Evolutionary conservation across 2,329 filamentous ascomycete species (phyloP).

Genomic region (Fusarium torulosum): DNA sequence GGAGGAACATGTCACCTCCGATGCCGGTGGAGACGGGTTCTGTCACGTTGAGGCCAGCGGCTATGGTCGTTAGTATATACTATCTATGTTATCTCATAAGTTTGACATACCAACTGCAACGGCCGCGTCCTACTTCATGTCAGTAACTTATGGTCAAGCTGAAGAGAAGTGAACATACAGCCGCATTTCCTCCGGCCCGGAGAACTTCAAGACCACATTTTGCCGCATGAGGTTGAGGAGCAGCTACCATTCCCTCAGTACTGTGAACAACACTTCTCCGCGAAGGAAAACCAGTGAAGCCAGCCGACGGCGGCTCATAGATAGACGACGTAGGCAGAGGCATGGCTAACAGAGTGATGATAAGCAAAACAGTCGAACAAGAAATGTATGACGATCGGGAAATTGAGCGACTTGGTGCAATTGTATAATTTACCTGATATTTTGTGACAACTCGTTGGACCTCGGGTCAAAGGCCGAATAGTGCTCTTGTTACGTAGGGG

Average conservation of each 20-base stretch:
- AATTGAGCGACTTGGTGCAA: no score
- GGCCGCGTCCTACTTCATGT: constrained; percentile 80
- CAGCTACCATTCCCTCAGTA: constrained; percentile 90
- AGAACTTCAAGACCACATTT: constrained; percentile 88
- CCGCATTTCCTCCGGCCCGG: constrained; percentile 91
- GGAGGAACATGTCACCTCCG: constrained; percentile 96
- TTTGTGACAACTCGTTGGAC: background rate
- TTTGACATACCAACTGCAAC: constrained; percentile 80
- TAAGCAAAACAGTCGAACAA: background rate
- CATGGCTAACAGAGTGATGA: constrained; percentile 52
- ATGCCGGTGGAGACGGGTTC: constrained; percentile 95
- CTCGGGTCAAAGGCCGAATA: constrained; percentile 25
- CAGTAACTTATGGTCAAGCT: constrained; percentile 1
- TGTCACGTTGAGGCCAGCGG: constrained; percentile 91
- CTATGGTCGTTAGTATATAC: constrained; percentile 56
- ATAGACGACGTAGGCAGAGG: constrained; percentile 62
- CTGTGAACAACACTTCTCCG: constrained; percentile 93
- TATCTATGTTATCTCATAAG: accelerated
- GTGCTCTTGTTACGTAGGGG: constrained; percentile 20
- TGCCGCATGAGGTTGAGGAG: constrained; percentile 88
- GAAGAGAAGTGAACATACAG: constrained; percentile 67
- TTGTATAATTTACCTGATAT: constrained; percentile 14
- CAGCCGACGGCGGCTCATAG: constrained; percentile 59
- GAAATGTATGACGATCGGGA: background rate
- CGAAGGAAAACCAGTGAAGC: constrained; percentile 77